Evolutionary conservation across 257 asterid genomes (phyloP).

Genomic region (Solanum rostratum): DNA sequence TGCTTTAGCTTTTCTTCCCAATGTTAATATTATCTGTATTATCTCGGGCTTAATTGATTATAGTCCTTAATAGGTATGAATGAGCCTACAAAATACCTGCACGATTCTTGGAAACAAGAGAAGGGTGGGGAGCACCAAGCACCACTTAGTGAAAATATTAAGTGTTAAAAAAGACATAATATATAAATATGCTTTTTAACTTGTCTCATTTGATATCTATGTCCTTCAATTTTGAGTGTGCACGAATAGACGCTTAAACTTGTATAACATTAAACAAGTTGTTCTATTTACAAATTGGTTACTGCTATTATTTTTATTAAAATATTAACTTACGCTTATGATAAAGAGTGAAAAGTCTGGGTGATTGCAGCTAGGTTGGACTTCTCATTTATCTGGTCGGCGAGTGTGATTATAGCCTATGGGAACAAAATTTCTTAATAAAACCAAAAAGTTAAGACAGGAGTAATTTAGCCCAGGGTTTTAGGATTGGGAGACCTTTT

Average conservation of each 20-base stretch:
- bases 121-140: not conserved
- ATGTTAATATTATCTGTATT: not conserved
- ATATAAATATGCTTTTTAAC: no score
- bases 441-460: conserved; percentile 1
- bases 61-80: not conserved
- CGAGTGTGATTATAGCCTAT: not conserved
- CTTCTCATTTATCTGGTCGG: conserved; percentile 10
- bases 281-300: not conserved
- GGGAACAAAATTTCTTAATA: not conserved
- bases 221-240: not conserved
- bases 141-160: not conserved
- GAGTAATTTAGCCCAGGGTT: not conserved
- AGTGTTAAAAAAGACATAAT: not conserved
- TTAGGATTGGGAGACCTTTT: not conserved
- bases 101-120: not conserved
- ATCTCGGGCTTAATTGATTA: not conserved
- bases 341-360: not conserved
- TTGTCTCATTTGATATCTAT: no score
- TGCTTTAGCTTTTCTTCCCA: not conserved
- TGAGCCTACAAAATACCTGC: not conserved
- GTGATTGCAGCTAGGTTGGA: not conserved
- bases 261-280: not conserved
- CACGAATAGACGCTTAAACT: not conserved
- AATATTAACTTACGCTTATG: not conserved
- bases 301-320: not conserved